Base-by-base conservation (phyloP, 129 eudicot species). In the Flaveria ramosissima region DNA sequence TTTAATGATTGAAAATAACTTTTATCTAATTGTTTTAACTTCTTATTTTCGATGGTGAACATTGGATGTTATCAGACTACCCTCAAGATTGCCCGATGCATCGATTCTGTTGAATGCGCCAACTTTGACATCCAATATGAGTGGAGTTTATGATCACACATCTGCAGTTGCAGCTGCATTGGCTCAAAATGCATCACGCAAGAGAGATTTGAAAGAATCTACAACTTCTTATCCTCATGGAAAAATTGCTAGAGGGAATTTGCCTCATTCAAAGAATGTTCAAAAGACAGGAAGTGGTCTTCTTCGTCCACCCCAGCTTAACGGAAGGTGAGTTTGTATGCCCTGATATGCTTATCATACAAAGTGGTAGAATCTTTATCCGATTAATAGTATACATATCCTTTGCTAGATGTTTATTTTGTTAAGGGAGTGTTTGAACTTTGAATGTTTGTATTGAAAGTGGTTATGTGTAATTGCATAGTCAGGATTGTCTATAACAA, bases 151-250 rank as follows among this genome's bases (percentile, higher is more conserved):
- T 43, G 98, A 93, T 73, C 98, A 93, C 76, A 85, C 87, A 32
- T 90, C 96, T 41, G 90, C 89, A 75, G 98, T 93, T 71, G 92
- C 96, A 83, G 90, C 92, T 76, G 97, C 97, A 11, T 87, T 91
- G 92, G 93, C 96, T 67, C 88, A 88, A 82, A 90, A 86, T 55
- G 91, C 84, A 39, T 85, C 97, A 66, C 90, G 97, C 57, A 93
- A 93, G 78, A 80, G 98, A 77, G 91, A 84, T 2, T 71, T 84
- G 55, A 82, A 83, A 67, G 89, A 62, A 19, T 32, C 83, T 3
- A 10, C 85, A 11, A 51, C 97, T 50, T 85, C 77, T 70, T 16
- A 61, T 75, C 80, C 84, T 27, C 93, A 89, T 59, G 81, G 86
- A 68, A 93, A 93, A 84, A 72, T 89, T 74, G 96, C 96, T 52